These are phyloP conservation scores for Phytophthora aleatoria DNA, from an alignment of 352 stramenopile genomes.

Conservation along the genomic window DNA sequence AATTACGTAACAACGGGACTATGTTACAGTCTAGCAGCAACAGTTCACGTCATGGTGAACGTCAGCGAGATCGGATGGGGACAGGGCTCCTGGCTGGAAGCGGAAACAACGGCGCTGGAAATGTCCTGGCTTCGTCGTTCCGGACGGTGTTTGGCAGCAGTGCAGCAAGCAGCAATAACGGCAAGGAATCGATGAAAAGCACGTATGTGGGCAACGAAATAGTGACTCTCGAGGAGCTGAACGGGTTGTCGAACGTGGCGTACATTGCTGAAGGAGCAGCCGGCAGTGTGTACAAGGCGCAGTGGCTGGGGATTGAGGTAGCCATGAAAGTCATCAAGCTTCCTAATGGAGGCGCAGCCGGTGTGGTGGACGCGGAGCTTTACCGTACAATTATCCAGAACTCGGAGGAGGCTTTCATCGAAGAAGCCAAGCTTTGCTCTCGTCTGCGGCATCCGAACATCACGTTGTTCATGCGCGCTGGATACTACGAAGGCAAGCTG, in stretches of 20 bases:
- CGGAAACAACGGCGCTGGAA: conserved; percentile 29
- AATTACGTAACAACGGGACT: conserved; percentile 31
- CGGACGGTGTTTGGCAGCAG: conserved; percentile 47
- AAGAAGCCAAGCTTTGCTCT: conserved; percentile 65
- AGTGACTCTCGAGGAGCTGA: conserved; percentile 58
- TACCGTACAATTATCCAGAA: conserved; percentile 79
- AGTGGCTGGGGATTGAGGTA: conserved; percentile 77
- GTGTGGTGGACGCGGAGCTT: conserved; percentile 49
- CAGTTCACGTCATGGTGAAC: conserved; percentile 34
- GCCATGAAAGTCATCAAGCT: conserved; percentile 80
- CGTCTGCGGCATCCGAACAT: conserved; percentile 72
- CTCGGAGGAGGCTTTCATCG: conserved; percentile 66
- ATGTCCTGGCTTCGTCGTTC: conserved; percentile 45
- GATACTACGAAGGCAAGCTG: conserved; percentile 67
- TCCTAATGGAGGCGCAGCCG: conserved; percentile 43
- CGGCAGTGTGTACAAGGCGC: conserved; percentile 65
- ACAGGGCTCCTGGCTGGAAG: conserved; percentile 30
- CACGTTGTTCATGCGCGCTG: conserved; percentile 69
- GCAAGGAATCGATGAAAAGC: conserved; percentile 49
- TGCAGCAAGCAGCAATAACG: conserved; percentile 28
- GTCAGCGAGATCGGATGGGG: conserved; percentile 36
- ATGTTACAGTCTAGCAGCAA: conserved; percentile 38
- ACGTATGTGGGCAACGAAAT: conserved; percentile 54
- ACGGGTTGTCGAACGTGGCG: conserved; percentile 55
- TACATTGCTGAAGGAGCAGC: conserved; percentile 70